phyloP scores from a whole-genome alignment of 2,329 filamentous ascomycete species.

The Stagonosporopsis cucurbitacearum region DNA sequence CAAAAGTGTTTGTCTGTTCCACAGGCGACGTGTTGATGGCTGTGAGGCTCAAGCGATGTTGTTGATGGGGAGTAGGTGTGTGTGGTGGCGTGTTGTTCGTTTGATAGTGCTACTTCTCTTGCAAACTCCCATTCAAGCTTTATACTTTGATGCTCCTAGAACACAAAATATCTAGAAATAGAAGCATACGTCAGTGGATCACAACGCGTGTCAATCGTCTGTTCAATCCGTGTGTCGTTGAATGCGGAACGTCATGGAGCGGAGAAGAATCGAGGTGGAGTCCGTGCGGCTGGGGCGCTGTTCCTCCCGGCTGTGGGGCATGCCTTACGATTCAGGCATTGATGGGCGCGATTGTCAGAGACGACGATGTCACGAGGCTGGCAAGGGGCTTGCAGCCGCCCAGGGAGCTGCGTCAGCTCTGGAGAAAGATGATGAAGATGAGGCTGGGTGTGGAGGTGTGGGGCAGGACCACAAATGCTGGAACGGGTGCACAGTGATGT shows the following conservation, averaged over 20 bases:
- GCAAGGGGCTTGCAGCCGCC: conserved; percentile 1
- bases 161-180: conserved; percentile 13
- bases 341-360: conserved; percentile 16
- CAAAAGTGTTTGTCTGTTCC: background rate
- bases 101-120: conserved; percentile 2
- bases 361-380: conserved; percentile 15
- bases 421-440: background rate
- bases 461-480: conserved; percentile 4
- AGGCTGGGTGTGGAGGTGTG: conserved; percentile 14
- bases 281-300: conserved; percentile 21
- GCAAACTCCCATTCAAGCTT: background rate
- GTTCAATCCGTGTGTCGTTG: background rate
- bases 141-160: conserved; percentile 7
- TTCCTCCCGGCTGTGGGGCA: conserved; percentile 19
- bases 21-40: conserved; percentile 3
- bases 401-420: conserved; percentile 7
- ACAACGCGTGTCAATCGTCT: conserved; percentile 15
- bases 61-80: background rate
- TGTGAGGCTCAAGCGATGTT: conserved; percentile 5
- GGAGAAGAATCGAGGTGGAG: conserved; percentile 11
- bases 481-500: conserved; percentile 5
- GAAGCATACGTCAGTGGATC: conserved; percentile 12
- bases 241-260: conserved; percentile 18
- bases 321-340: conserved; percentile 13
- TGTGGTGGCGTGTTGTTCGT: background rate